Conservation (phyloP, 1,284 basidiomycete species). For the Stereum hirsutum region DNA sequence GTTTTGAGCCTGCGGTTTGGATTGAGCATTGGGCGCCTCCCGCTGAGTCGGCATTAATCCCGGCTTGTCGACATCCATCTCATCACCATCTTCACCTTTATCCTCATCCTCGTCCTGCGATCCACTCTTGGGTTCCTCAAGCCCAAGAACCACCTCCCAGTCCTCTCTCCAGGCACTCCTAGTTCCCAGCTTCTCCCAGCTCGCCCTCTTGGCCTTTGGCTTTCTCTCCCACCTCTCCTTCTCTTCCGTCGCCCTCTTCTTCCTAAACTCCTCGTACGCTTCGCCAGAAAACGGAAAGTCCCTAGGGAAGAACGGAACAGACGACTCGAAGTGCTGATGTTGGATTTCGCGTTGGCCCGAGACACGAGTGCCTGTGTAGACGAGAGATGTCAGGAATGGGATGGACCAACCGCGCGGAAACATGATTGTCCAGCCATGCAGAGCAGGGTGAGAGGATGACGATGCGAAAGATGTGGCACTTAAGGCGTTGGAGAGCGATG, state of each 20-base stretch:
- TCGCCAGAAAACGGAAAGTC: slow-evolving; percentile 62
- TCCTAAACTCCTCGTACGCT: slow-evolving; percentile 43
- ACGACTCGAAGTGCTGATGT: slow-evolving; percentile 75
- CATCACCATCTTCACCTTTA: no score
- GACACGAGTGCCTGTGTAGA: slow-evolving; percentile 72
- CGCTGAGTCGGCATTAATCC: slow-evolving; percentile 49
- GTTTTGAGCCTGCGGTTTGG: slow-evolving; percentile 2
- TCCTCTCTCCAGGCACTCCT: slow-evolving; percentile 68
- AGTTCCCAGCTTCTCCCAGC: slow-evolving; percentile 59
- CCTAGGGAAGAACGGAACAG: slow-evolving; percentile 67
- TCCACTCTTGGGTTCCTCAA: slow-evolving; percentile 21
- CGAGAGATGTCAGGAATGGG: slow-evolving; percentile 77
- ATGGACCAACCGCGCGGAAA: slow-evolving; percentile 84
- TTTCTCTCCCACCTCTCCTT: slow-evolving; percentile 64
- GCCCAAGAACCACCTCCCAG: slow-evolving; percentile 58
- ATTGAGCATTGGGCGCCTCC: no score
- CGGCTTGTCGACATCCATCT: slow-evolving; percentile 16
- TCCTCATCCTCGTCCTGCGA: no score
- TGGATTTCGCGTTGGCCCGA: slow-evolving; percentile 73
- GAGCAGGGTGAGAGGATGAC: no score
- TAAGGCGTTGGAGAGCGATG: slow-evolving; percentile 13
- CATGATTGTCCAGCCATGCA: slow-evolving; percentile 81
- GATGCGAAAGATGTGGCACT: no score
- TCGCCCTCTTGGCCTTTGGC: slow-evolving; percentile 78
- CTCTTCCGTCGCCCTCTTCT: slow-evolving; percentile 39